A percentile compares a stretch with the other conserved stretches of the same genome.
Conservation (phyloP, 805 yeast genomes). For the Teunomyces pallodes region DNA sequence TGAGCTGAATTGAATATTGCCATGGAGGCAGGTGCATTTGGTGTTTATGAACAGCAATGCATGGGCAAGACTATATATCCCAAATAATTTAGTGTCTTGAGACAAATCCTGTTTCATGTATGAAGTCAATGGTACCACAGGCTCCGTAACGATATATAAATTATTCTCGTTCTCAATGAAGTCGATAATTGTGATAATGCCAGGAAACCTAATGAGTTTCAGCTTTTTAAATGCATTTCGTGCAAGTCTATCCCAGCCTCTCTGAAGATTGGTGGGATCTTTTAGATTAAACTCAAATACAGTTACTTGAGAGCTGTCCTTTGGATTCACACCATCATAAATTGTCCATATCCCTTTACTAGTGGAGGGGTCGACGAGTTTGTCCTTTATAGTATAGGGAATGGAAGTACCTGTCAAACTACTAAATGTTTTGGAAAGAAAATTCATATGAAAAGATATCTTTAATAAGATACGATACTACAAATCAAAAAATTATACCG, state of each 20-base stretch:
- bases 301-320: constrained; percentile 52
- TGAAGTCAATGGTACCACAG: constrained; percentile 50
- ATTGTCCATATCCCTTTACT: constrained; percentile 55
- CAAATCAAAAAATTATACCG: neutral
- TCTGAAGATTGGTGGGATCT: constrained; percentile 30
- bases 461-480: neutral
- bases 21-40: constrained; percentile 61
- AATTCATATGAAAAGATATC: constrained; percentile 49
- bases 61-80: constrained; percentile 53
- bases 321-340: constrained; percentile 55
- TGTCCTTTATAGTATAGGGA: constrained; percentile 55
- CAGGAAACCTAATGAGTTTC: constrained; percentile 66
- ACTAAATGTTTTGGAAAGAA: constrained; percentile 60
- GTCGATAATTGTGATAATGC: constrained; percentile 61
- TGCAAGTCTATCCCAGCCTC: constrained; percentile 27
- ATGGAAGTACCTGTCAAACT: constrained; percentile 55
- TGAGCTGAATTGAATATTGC: constrained; percentile 53
- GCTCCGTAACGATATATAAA: constrained; percentile 66
- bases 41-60: constrained; percentile 57
- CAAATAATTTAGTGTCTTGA: constrained; percentile 45
- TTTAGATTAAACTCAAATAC: constrained; percentile 62
- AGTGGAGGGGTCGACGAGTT: constrained; percentile 32
- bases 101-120: constrained; percentile 34
- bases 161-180: constrained; percentile 58
- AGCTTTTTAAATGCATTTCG: constrained; percentile 41